Conservation (phyloP, 1,284 basidiomycete species). For the Papiliotrema nemorosa region DNA sequence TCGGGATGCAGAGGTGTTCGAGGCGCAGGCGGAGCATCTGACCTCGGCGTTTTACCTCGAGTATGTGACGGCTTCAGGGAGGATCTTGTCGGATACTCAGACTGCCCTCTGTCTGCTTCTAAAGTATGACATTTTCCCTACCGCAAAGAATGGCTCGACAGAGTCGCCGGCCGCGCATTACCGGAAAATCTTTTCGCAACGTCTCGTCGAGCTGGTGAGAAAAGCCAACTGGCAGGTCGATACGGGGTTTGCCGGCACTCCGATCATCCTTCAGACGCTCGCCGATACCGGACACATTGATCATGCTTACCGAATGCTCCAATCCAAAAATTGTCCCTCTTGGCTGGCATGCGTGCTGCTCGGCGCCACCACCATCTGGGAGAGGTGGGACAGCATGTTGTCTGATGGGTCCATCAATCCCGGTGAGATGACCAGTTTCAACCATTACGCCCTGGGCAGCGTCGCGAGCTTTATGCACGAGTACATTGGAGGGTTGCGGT, state of each 20-base stretch:
- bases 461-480: slow-evolving; percentile 39
- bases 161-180: slow-evolving; percentile 1
- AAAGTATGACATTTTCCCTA: slow-evolving; percentile 24
- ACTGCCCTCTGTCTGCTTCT: slow-evolving; percentile 28
- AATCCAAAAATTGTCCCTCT: slow-evolving; percentile 34
- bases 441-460: slow-evolving; percentile 45
- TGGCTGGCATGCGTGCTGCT: slow-evolving; percentile 41
- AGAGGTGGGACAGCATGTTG: slow-evolving; percentile 39
- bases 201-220: slow-evolving; percentile 22
- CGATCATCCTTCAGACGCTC: slow-evolving; percentile 31
- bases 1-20: neutral
- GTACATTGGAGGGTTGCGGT: slow-evolving; percentile 33
- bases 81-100: slow-evolving; percentile 34
- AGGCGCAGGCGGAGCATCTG: slow-evolving; percentile 14
- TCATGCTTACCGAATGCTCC: slow-evolving; percentile 44
- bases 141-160: neutral
- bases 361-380: slow-evolving; percentile 47
- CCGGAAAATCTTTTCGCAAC: slow-evolving; percentile 7
- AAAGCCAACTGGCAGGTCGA: slow-evolving; percentile 28
- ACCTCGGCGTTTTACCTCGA: slow-evolving; percentile 21
- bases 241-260: slow-evolving; percentile 44
- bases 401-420: slow-evolving; percentile 36
- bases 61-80: slow-evolving; percentile 28
- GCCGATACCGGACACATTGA: slow-evolving; percentile 20
- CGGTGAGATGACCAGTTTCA: slow-evolving; percentile 47